phyloP scores from a whole-genome alignment of 2,329 filamentous ascomycete species.

The Xylaria sp. region DNA sequence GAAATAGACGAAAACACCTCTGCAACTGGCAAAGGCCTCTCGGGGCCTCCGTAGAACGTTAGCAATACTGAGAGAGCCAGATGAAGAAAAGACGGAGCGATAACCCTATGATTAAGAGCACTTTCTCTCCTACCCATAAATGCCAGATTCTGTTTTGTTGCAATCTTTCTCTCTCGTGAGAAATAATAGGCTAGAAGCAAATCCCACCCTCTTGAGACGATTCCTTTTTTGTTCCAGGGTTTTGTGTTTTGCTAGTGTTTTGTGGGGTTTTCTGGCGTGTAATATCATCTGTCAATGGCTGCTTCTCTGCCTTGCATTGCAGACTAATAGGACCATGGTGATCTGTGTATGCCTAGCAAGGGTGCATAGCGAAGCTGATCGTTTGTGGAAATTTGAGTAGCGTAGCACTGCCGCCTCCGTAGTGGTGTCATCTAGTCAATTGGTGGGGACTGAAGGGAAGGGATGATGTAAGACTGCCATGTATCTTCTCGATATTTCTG shows the following conservation, averaged over 20 bases:
- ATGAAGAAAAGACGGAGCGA: background rate
- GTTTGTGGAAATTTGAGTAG: background rate
- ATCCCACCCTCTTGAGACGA: background rate
- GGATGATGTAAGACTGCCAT: background rate
- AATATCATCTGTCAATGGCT: background rate
- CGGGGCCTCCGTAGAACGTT: background rate
- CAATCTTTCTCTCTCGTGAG: background rate
- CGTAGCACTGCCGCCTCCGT: background rate
- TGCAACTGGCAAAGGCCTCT: background rate
- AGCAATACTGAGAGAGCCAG: constrained; percentile 7
- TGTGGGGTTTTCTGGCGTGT: background rate
- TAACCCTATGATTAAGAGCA: background rate
- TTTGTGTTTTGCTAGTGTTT: constrained; percentile 16
- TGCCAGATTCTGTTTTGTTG: background rate
- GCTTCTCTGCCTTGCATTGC: background rate
- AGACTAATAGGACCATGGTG: background rate
- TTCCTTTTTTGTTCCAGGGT: constrained; percentile 3
- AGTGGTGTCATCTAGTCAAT: background rate
- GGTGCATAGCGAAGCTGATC: no score
- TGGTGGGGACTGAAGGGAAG: background rate
- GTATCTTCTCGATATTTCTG: background rate
- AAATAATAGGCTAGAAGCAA: background rate
- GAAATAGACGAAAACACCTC: background rate
- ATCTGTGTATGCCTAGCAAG: background rate
- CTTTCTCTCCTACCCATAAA: background rate